A percentile compares a stretch with the other conserved stretches of the same genome.
Conservation (phyloP, 257 asterid species). For the Forsythia suspensa region DNA sequence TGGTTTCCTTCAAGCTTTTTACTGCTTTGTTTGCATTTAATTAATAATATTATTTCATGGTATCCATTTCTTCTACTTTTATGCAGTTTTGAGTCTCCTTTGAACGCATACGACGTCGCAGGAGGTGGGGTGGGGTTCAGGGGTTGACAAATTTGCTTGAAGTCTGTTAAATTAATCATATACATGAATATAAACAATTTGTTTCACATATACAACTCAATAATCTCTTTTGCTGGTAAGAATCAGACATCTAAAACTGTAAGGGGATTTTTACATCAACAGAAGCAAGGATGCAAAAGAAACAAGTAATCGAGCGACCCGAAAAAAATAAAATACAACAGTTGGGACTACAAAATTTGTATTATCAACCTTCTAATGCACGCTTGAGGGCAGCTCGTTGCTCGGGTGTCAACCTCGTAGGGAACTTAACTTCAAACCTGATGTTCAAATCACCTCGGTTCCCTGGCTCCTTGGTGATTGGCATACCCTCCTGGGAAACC, state of each 20-base stretch:
- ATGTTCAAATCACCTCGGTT: slow-evolving; percentile 70
- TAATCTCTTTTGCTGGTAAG: background rate
- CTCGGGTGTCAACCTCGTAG: slow-evolving; percentile 56
- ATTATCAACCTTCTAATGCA: slow-evolving; percentile 35
- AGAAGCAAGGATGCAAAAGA: background rate
- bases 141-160: too few species aligned
- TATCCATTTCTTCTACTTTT: background rate
- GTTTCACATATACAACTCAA: too few species aligned
- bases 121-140: too few species aligned
- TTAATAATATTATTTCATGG: background rate
- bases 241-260: background rate
- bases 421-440: slow-evolving; percentile 66
- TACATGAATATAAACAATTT: too few species aligned
- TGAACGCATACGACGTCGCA: background rate
- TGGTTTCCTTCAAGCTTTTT: background rate
- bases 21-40: background rate
- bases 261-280: background rate
- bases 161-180: too few species aligned
- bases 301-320: too few species aligned
- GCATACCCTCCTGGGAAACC: slow-evolving; percentile 78
- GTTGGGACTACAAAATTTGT: background rate
- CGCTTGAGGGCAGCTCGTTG: slow-evolving; percentile 58
- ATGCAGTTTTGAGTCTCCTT: background rate
- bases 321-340: background rate
- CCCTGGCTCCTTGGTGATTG: slow-evolving; percentile 56